Base-by-base conservation (phyloP, 257 asterid genomes). In the Solanum corneliomulleri region DNA sequence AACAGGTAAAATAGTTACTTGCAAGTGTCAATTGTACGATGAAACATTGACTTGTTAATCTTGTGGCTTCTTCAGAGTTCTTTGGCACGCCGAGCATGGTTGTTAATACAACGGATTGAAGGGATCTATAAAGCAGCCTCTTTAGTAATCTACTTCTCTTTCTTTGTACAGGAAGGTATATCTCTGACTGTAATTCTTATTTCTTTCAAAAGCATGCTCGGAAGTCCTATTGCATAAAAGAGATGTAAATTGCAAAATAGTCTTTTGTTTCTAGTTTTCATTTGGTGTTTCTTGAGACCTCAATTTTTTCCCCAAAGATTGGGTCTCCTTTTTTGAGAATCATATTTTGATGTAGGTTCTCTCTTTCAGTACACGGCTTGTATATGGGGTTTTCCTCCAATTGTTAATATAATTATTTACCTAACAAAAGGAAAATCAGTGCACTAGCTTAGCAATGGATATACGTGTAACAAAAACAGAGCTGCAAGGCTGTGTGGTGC, bases 51-150 rank as follows among this genome's bases (percentile, higher is more conserved):
- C 12, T 44, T 25, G n/a, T 14, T 42, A 77, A 44, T 77, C n/a
- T 70, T 58, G 29, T 83, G 15, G 42, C 33, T 16, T 45, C 68
- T 86, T 52, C 95, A 95, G 99, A 92, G 98, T 89, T 93, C 98
- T 87, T 87, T 94, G 82, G 96, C 94, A 80, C 95, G 95, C 83
- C 92, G 96, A 83, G 89, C 92, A 84, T 97, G 98, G 99, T 94
- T 91, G 90, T 89, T 97, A 62, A 87, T 94, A 86, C 97, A 93
- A 84, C 95, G 92, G 20, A 85, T 97, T 49, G 98, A 97, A 93
- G 98, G 98, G 85, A 85, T 95, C 44, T 95, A 93, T 90, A 95
- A 91, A 92, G 96, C 98, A 89, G 98, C 98, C 90, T 93, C 97
- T 86, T 97, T 68, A 95, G 94, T 87, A 95, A 95, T 90, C 91